Conservation (phyloP, 495 filamentous ascomycete genomes). For the Penicillium samsonianum region DNA sequence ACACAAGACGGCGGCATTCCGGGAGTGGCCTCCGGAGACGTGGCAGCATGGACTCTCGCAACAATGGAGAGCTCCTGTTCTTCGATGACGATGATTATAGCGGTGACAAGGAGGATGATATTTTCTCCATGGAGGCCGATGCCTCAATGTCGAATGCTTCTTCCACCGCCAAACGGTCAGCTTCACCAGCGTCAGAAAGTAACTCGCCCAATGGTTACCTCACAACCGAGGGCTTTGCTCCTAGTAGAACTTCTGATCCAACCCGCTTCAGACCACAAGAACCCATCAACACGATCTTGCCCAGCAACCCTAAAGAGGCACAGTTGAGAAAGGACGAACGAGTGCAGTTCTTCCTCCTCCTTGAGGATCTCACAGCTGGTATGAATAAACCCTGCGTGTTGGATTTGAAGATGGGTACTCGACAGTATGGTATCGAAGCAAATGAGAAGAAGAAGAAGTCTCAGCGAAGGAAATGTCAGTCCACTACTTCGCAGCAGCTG, state of each 20-base stretch:
- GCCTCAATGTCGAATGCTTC: slow-evolving; percentile 15
- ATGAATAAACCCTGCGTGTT: slow-evolving; percentile 97
- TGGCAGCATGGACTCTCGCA: slow-evolving; percentile 57
- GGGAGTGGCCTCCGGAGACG: slow-evolving; percentile 74
- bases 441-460: slow-evolving; percentile 89
- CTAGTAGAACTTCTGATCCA: slow-evolving; percentile 9
- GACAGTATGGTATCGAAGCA: slow-evolving; percentile 96
- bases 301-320: slow-evolving; percentile 77
- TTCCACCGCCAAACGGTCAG: slow-evolving; percentile 5
- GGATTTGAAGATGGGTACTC: slow-evolving; percentile 98
- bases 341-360: slow-evolving; percentile 86
- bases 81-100: slow-evolving; percentile 86
- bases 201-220: slow-evolving; percentile 2
- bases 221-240: slow-evolving; percentile 4
- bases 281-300: slow-evolving; percentile 36
- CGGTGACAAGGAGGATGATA: slow-evolving; percentile 72
- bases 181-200: slow-evolving; percentile 9
- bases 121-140: slow-evolving; percentile 73
- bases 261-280: slow-evolving; percentile 13
- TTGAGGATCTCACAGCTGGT: slow-evolving; percentile 96
- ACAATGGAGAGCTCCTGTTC: slow-evolving; percentile 72
- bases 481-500: slow-evolving; percentile 86
- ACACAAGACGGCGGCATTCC: slow-evolving; percentile 67
- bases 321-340: slow-evolving; percentile 68
- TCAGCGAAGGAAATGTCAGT: slow-evolving; percentile 87